phyloP scores from a whole-genome alignment of 805 yeast species.

The Spathaspora gorwiae region DNA sequence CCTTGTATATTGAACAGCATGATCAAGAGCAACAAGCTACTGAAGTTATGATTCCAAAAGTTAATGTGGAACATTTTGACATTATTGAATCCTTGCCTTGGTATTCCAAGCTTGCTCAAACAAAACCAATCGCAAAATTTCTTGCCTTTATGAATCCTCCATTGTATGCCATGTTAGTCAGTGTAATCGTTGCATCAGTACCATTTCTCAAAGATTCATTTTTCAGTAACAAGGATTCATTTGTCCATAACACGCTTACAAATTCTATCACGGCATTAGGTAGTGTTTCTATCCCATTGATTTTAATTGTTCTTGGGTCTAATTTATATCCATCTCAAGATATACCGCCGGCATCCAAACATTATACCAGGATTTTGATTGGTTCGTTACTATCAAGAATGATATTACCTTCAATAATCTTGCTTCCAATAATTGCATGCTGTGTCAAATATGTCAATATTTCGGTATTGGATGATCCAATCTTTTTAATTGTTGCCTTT shows the following conservation, averaged over 20 bases:
- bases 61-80: not conserved
- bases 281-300: constrained; percentile 71
- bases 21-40: not conserved
- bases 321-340: constrained; percentile 67
- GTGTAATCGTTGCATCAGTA: constrained; percentile 66
- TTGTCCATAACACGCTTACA: constrained; percentile 61
- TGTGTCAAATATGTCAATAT: constrained; percentile 60
- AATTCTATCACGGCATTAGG: constrained; percentile 64
- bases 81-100: not conserved
- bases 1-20: not conserved
- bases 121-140: constrained; percentile 17
- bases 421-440: constrained; percentile 62
- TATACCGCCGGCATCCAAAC: constrained; percentile 59
- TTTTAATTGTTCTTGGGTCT: constrained; percentile 73
- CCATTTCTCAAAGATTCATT: constrained; percentile 54
- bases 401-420: constrained; percentile 67
- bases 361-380: constrained; percentile 57
- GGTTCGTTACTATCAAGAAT: constrained; percentile 73
- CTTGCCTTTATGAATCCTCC: constrained; percentile 72
- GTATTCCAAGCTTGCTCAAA: constrained; percentile 4
- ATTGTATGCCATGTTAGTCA: constrained; percentile 66
- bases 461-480: constrained; percentile 76
- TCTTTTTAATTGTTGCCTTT: constrained; percentile 71
- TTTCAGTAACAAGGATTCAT: constrained; percentile 50
- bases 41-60: not conserved